Conservation (phyloP, 139 green algal species). For the Desmodesmus armatus region DNA sequence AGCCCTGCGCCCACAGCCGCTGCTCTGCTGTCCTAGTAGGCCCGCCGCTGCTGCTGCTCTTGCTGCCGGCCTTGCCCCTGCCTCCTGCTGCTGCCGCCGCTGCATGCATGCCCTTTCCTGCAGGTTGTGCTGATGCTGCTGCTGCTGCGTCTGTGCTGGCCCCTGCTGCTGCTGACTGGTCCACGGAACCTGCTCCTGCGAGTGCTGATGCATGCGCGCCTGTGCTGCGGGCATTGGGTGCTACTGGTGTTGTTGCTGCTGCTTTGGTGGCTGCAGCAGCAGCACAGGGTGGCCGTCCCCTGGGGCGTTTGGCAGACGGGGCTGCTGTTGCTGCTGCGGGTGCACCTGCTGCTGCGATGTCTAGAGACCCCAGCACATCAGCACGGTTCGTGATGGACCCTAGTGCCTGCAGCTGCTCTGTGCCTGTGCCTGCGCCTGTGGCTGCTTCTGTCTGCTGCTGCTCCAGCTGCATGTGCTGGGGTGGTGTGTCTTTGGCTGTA, state of each 20-base stretch:
- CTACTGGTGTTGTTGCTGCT: neutral
- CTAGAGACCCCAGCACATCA: too few species aligned
- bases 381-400: too few species aligned
- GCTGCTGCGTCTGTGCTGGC: neutral
- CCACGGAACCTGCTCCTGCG: neutral
- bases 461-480: neutral
- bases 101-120: neutral
- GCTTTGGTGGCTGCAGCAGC: neutral
- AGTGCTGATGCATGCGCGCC: neutral
- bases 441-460: neutral
- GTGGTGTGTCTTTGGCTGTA: neutral
- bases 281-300: neutral
- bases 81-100: neutral
- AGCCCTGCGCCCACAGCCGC: constrained; percentile 68
- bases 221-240: neutral
- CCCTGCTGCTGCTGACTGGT: neutral
- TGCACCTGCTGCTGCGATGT: neutral
- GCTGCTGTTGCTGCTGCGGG: neutral
- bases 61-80: constrained; percentile 7
- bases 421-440: too few species aligned
- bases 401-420: too few species aligned
- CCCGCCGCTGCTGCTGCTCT: constrained; percentile 21
- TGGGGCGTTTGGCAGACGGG: neutral
- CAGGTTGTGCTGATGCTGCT: neutral
- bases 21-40: constrained; percentile 47